These are phyloP conservation scores for Mortierella sp. DNA, from an alignment of 371 early-diverging fungal genomes.

Conservation along the genomic window DNA sequence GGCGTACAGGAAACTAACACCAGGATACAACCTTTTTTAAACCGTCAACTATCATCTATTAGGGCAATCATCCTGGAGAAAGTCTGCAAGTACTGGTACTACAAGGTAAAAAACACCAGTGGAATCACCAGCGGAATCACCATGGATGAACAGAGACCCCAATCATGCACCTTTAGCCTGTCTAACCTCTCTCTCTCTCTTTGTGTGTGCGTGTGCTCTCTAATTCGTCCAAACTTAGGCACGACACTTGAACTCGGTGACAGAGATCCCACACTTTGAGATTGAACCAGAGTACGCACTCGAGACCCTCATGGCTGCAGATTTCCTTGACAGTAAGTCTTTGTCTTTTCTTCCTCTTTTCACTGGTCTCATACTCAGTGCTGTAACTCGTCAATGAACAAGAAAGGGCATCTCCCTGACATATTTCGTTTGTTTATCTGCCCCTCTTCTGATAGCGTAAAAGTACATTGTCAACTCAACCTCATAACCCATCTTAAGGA, in stretches of 20 bases:
- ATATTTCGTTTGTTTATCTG: too few species aligned
- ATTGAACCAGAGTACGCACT: constrained; percentile 92
- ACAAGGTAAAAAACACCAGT: constrained; percentile 63
- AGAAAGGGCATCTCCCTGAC: too few species aligned
- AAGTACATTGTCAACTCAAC: neutral
- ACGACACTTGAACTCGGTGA: constrained; percentile 74
- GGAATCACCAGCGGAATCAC: neutral
- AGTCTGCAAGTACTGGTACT: constrained; percentile 93
- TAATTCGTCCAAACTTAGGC: constrained; percentile 25
- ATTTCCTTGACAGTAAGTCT: constrained; percentile 87
- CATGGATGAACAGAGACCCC: too few species aligned
- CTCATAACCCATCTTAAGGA: neutral
- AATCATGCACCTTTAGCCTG: too few species aligned
- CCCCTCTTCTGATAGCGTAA: neutral
- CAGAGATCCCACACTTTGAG: constrained; percentile 90
- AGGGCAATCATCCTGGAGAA: constrained; percentile 93
- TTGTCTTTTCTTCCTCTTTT: neutral
- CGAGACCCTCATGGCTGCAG: constrained; percentile 96
- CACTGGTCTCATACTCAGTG: neutral
- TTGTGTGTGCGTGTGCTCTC: too few species aligned
- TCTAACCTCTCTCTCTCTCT: neutral
- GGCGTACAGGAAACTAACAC: too few species aligned
- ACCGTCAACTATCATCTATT: constrained; percentile 6
- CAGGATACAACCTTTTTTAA: neutral
- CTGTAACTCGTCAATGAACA: too few species aligned